A percentile compares a stretch with the other conserved stretches of the same genome.
Conservation (phyloP, 2,329 filamentous ascomycete species). For the Amylocarpus encephaloides region DNA sequence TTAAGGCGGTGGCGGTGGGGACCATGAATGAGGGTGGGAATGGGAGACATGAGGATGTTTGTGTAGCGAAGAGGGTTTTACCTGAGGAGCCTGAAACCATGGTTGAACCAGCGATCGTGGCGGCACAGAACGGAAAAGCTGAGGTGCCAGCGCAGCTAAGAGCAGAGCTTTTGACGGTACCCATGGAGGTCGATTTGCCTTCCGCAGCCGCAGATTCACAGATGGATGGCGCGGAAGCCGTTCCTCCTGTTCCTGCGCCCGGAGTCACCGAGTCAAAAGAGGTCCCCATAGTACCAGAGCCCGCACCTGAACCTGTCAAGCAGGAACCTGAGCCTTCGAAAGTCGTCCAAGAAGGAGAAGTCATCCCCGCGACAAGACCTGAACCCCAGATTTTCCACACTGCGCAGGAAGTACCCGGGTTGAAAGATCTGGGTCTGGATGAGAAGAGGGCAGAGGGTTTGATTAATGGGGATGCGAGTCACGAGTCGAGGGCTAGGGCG, state of each 20-base stretch:
- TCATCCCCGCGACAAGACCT: conserved; percentile 17
- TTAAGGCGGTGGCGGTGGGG: conserved; percentile 51
- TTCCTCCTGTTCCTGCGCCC: not conserved
- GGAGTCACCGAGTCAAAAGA: not conserved
- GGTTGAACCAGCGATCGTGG: not conserved
- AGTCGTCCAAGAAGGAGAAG: conserved; percentile 18
- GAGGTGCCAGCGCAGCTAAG: not conserved
- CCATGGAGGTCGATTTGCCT: conserved; percentile 9
- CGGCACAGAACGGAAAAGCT: conserved; percentile 4
- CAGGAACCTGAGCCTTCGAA: not conserved
- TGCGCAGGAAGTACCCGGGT: conserved; percentile 16
- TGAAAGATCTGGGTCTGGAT: conserved; percentile 9
- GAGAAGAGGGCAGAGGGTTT: conserved; percentile 12
- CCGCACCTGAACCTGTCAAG: not conserved
- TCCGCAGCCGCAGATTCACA: not conserved
- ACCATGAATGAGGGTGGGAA: conserved; percentile 37
- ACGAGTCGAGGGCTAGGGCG: conserved; percentile 11
- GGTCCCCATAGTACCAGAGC: not conserved
- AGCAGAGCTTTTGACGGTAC: conserved; percentile 10
- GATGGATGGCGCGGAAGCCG: not conserved
- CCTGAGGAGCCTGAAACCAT: not conserved
- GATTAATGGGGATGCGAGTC: conserved; percentile 2
- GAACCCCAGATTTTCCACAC: conserved; percentile 23
- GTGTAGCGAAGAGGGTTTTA: conserved; percentile 16
- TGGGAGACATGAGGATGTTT: conserved; percentile 37